Evolutionary conservation across 2,329 filamentous ascomycete genomes (phyloP), one percentile per base, ranked within the genome.

Genomic region (Ophiosphaerella korrae): DNA sequence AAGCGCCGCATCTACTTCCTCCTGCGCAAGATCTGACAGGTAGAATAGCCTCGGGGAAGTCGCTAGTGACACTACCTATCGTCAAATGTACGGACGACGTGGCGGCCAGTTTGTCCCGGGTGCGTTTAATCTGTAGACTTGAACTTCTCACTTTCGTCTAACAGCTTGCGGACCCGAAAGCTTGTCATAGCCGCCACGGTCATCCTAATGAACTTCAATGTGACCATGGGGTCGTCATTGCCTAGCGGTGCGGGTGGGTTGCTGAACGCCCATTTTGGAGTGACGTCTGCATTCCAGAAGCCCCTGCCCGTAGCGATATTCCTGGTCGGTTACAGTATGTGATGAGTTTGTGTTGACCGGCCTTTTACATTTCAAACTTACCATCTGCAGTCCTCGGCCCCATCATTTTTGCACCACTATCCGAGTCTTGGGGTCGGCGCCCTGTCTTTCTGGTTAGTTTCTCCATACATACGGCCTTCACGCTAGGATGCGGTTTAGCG

Each of bases 121-220:
- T 35, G 33, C 33, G 33, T 35, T 35, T 35, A 14, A n/a, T 35
- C 14, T 16, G 8, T 7, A 12, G 13, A 35, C 33, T 35, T 11
- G 13, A 14, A n/a, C 13, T 35, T 16, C 13, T 16, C 13, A 16
- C 5, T 5, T 16, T 35, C 2, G 14, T 35, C 14, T 16, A 16
- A 35, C 13, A 35, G 13, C 9, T 14, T 40, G 21, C 16, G 24
- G 38, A 26, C 23, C 21, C 12, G 38, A 40, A 40, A 40, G 11
- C 38, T 40, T 40, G 8, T 40, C 24, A 40, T 40, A 11, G 3
- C 23, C 4, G 38, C 38, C 18, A 40, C 38, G 13, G 38, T 40
- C 16, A 40, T 40, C 7, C n/a, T 40, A n/a, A 40, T 40, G 38
- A 40, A 40, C 21, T 40, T 40, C 38, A 40, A 40, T 9, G 38